Evolutionary conservation across 2,329 filamentous ascomycete species (phyloP).

Genomic region (Zymoseptoria ardabiliae): DNA sequence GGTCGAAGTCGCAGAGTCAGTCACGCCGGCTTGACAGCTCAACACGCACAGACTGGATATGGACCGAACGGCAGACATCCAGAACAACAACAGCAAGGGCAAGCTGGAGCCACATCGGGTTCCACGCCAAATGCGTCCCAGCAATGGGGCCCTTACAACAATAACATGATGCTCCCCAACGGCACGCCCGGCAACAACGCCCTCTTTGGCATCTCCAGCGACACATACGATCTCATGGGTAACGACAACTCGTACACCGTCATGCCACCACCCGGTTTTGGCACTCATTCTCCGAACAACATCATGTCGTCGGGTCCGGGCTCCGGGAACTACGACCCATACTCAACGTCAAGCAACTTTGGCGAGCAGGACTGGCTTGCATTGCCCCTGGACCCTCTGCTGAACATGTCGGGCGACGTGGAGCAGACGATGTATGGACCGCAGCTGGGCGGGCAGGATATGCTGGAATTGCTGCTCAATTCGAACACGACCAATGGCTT

Average conservation of each 20-base stretch:
- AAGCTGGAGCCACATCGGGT: slow-evolving; percentile 7
- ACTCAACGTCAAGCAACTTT: slow-evolving; percentile 9
- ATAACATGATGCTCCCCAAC: slow-evolving; percentile 11
- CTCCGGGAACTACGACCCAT: slow-evolving; percentile 7
- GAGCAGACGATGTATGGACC: slow-evolving; percentile 50
- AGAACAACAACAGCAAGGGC: slow-evolving; percentile 15
- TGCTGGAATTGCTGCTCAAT: slow-evolving; percentile 41
- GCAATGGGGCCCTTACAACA: slow-evolving; percentile 19
- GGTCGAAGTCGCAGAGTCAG: slow-evolving; percentile 19
- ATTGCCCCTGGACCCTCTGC: slow-evolving; percentile 53
- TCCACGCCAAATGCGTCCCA: slow-evolving; percentile 9
- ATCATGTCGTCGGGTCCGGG: slow-evolving; percentile 22
- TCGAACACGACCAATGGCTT: slow-evolving; percentile 7
- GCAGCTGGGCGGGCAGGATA: slow-evolving; percentile 54
- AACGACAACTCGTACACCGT: slow-evolving; percentile 36
- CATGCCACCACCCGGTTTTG: slow-evolving; percentile 43
- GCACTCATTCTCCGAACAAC: slow-evolving; percentile 25
- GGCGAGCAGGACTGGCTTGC: slow-evolving; percentile 52
- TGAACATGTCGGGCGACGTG: slow-evolving; percentile 52
- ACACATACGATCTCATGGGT: slow-evolving; percentile 38
- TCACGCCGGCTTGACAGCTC: slow-evolving; percentile 2
- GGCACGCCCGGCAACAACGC: slow-evolving; percentile 13
- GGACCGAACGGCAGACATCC: slow-evolving; percentile 4
- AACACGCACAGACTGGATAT: neutral
- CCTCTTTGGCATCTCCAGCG: slow-evolving; percentile 39